These are phyloP conservation scores for Platanthera zijinensis DNA, from an alignment of 106 monocot species.

Conservation along the genomic window DNA sequence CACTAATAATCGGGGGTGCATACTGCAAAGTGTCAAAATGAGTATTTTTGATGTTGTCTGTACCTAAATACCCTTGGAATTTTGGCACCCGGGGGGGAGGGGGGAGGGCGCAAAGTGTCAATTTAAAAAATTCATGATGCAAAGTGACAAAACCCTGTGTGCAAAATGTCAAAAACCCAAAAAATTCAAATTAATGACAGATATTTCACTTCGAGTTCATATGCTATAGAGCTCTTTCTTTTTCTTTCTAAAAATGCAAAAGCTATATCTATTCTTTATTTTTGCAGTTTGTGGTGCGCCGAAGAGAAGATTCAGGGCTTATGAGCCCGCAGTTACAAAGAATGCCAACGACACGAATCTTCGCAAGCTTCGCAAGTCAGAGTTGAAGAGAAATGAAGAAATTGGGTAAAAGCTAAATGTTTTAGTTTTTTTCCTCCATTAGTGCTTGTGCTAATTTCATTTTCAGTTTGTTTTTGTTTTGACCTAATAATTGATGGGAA, in stretches of 20 bases:
- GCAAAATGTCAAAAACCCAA: too few relatives aligned
- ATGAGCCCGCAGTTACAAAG: slow-evolving; percentile 47
- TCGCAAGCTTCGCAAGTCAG: slow-evolving; percentile 54
- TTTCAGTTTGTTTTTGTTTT: not conserved
- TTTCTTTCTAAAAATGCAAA: not conserved
- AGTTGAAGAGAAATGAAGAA: slow-evolving; percentile 50
- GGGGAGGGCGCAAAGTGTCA: too few relatives aligned
- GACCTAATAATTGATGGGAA: too few relatives aligned
- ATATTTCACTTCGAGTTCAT: not conserved
- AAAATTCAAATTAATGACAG: not conserved
- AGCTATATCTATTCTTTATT: not conserved
- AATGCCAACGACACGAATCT: slow-evolving; percentile 30
- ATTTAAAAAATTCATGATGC: not conserved
- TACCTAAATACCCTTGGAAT: too few relatives aligned
- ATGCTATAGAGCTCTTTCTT: not conserved
- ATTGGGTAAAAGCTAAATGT: slow-evolving; percentile 32
- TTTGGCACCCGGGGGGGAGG: not conserved
- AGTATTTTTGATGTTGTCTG: too few relatives aligned
- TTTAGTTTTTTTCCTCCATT: not conserved
- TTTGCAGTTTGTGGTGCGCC: slow-evolving; percentile 54
- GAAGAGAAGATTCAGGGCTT: slow-evolving; percentile 56
- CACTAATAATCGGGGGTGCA: too few relatives aligned
- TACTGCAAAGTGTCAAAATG: too few relatives aligned
- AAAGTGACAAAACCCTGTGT: too few relatives aligned
- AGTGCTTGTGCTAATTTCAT: not conserved